phyloP scores from a whole-genome alignment of 805 yeast genomes.

The Vanderwaltozyma polyspora region DNA sequence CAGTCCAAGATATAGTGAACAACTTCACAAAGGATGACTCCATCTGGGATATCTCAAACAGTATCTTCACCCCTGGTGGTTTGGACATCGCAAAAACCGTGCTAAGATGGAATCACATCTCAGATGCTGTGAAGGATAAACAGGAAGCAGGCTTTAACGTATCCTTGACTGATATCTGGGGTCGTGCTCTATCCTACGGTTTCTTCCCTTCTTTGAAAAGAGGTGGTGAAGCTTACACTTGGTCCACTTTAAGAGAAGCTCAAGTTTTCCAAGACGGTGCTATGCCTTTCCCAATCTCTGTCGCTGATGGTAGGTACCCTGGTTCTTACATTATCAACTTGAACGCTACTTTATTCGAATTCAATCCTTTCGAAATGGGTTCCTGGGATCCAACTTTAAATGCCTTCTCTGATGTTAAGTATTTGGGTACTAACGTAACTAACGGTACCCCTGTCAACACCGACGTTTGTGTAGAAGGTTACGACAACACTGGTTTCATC shows the following conservation, averaged over 20 bases:
- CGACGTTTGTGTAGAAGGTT: conserved; percentile 55
- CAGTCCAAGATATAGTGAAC: conserved; percentile 46
- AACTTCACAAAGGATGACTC: conserved; percentile 27
- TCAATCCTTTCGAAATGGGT: conserved; percentile 66
- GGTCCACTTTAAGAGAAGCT: conserved; percentile 47
- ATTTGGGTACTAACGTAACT: conserved; percentile 54
- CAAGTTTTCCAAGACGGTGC: conserved; percentile 49
- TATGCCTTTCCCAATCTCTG: conserved; percentile 67
- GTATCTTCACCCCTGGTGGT: conserved; percentile 58
- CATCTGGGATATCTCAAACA: conserved; percentile 61
- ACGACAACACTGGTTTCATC: conserved; percentile 73
- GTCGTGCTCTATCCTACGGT: conserved; percentile 62
- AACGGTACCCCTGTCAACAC: conserved; percentile 45
- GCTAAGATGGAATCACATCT: conserved; percentile 43
- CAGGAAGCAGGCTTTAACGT: conserved; percentile 55
- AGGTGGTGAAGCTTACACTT: conserved; percentile 56
- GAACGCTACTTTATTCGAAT: conserved; percentile 62
- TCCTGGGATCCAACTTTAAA: conserved; percentile 75
- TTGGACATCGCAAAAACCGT: conserved; percentile 41
- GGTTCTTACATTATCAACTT: conserved; percentile 42
- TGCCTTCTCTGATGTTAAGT: conserved; percentile 56
- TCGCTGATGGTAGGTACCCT: conserved; percentile 57
- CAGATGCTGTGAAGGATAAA: conserved; percentile 44
- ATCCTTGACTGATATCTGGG: conserved; percentile 71
- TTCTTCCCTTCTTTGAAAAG: conserved; percentile 51